A percentile compares a stretch with the other conserved stretches of the same genome.
phyloP scores from a whole-genome alignment of 192 early-diverging fungal genomes.

The Backusella tuberculispora region DNA sequence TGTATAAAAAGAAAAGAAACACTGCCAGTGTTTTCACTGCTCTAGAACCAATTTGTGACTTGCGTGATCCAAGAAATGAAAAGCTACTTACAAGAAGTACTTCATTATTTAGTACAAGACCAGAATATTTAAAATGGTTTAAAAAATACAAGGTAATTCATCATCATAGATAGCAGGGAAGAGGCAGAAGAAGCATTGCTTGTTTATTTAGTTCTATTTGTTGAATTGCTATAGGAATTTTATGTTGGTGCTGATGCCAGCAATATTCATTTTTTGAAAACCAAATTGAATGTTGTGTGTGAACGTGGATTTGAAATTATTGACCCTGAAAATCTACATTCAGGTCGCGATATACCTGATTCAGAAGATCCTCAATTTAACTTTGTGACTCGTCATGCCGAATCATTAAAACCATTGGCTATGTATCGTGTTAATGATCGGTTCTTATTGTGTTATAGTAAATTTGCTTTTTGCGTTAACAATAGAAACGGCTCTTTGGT shows the following conservation, averaged over 20 bases:
- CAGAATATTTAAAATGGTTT: conserved; percentile 29
- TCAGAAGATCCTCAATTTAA: conserved; percentile 77
- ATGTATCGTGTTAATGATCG: conserved; percentile 78
- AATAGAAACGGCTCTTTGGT: conserved; percentile 65
- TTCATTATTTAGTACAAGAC: conserved; percentile 17
- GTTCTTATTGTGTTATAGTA: conserved; percentile 94
- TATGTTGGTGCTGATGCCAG: conserved; percentile 91
- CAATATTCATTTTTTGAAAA: conserved; percentile 85
- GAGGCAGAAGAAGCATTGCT: no score
- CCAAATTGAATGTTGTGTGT: conserved; percentile 88
- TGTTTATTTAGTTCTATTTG: neutral
- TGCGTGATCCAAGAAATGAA: conserved; percentile 36
- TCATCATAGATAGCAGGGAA: neutral
- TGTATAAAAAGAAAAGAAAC: conserved; percentile 32
- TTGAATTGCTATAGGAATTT: conserved; percentile 69
- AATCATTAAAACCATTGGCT: conserved; percentile 77
- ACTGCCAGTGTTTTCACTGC: conserved; percentile 34
- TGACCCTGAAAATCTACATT: conserved; percentile 80
- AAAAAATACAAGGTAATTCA: conserved; percentile 36
- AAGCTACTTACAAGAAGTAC: conserved; percentile 16
- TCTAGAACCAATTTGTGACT: conserved; percentile 35
- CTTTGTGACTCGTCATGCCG: conserved; percentile 77
- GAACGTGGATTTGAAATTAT: conserved; percentile 95
- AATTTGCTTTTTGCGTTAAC: conserved; percentile 94
- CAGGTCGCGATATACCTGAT: conserved; percentile 84